Conservation (phyloP, 2,329 filamentous ascomycete species). For the Aspergillus sp. region DNA sequence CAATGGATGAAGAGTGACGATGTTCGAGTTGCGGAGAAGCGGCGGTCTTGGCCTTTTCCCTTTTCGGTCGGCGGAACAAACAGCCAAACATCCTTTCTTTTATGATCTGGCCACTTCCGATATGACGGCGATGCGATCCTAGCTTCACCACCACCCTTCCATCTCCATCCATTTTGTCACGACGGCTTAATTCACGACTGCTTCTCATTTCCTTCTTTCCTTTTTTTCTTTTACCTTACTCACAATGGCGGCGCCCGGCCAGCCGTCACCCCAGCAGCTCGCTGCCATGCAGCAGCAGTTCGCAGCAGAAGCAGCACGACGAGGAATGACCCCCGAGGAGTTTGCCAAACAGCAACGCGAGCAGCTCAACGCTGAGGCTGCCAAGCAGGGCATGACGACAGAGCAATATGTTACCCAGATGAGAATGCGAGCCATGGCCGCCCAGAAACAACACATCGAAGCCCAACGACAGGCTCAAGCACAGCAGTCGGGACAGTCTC, state of each 20-base stretch:
- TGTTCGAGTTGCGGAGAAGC: neutral
- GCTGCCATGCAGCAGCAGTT: slow-evolving; percentile 77
- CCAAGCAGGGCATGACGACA: slow-evolving; percentile 49
- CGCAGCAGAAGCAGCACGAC: slow-evolving; percentile 74
- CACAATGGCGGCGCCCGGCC: slow-evolving; percentile 34
- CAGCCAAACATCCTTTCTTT: neutral
- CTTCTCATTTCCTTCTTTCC: slow-evolving; percentile 1
- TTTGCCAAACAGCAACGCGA: slow-evolving; percentile 63
- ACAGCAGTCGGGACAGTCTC: slow-evolving; percentile 34
- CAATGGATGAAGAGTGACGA: neutral
- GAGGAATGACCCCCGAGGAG: slow-evolving; percentile 78
- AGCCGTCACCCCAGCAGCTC: slow-evolving; percentile 78
- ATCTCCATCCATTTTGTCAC: too few relatives aligned
- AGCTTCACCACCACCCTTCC: too few relatives aligned
- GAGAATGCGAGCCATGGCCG: slow-evolving; percentile 44
- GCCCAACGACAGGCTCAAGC: slow-evolving; percentile 34
- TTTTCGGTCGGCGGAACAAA: slow-evolving; percentile 1
- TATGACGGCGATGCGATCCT: too few relatives aligned
- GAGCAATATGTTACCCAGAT: slow-evolving; percentile 45
- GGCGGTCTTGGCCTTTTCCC: slow-evolving; percentile 6
- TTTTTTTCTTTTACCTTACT: slow-evolving; percentile 5
- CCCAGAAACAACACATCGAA: slow-evolving; percentile 34
- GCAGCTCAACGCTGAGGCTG: slow-evolving; percentile 41
- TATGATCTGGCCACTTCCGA: slow-evolving; percentile 3
- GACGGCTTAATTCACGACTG: neutral